phyloP scores from a whole-genome alignment of 352 stramenopile species.

The Ophiocytium majus region DNA sequence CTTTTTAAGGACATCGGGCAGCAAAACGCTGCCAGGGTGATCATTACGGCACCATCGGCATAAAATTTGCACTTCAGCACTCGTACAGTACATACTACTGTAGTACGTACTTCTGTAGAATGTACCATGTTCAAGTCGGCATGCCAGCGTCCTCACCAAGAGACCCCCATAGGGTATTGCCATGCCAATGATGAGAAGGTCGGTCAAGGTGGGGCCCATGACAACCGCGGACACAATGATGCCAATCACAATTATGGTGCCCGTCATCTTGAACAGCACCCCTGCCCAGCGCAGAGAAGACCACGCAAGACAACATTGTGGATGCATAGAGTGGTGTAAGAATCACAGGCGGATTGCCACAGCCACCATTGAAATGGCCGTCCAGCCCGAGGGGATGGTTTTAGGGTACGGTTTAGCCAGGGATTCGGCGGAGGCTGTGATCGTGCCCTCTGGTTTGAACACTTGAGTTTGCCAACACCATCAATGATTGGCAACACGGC shows the following conservation, averaged over 20 bases:
- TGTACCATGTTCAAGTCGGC: too few relatives aligned
- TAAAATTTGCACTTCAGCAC: too few relatives aligned
- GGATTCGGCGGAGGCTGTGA: not conserved
- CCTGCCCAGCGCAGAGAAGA: not conserved
- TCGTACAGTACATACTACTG: too few relatives aligned
- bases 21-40: too few relatives aligned
- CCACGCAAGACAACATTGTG: constrained; percentile 30
- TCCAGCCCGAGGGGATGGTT: not conserved
- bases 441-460: not conserved
- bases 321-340: constrained; percentile 63
- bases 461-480: not conserved
- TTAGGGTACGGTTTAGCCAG: not conserved
- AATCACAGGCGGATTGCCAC: not conserved
- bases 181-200: not conserved
- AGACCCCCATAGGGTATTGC: not conserved
- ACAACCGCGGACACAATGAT: constrained; percentile 68
- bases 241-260: constrained; percentile 63
- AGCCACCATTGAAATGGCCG: not conserved
- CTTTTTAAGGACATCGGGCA: too few relatives aligned
- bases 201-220: constrained; percentile 64
- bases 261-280: constrained; percentile 42
- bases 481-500: not conserved
- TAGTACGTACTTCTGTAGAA: too few relatives aligned
- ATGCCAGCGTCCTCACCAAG: not conserved
- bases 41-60: too few relatives aligned